phyloP scores from a whole-genome alignment of 2,329 filamentous ascomycete genomes.

The Phaeosphaeria sp. region DNA sequence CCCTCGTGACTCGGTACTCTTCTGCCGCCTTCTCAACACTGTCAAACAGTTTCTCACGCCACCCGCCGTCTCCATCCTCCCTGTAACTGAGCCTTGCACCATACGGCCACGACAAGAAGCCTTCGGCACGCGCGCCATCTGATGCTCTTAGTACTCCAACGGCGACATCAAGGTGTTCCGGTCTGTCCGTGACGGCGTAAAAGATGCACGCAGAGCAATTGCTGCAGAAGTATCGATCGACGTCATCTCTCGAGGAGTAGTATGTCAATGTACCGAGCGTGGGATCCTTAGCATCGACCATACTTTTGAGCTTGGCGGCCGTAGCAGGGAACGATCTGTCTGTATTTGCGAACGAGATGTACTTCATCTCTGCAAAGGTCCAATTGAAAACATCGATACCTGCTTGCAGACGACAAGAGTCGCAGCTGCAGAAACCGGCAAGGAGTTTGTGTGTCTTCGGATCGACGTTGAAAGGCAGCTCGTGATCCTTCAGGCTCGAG shows the following conservation, averaged over 20 bases:
- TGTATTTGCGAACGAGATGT: slow-evolving; percentile 45
- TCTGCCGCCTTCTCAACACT: slow-evolving; percentile 45
- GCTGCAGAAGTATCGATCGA: slow-evolving; percentile 59
- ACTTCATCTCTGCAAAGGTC: slow-evolving; percentile 52
- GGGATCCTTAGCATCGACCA: slow-evolving; percentile 46
- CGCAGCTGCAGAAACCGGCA: slow-evolving; percentile 54
- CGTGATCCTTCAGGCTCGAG: slow-evolving; percentile 23
- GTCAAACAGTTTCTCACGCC: slow-evolving; percentile 49
- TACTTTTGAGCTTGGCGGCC: slow-evolving; percentile 41
- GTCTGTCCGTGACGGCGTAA: slow-evolving; percentile 51
- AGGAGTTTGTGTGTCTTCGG: slow-evolving; percentile 52
- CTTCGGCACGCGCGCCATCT: slow-evolving; percentile 57
- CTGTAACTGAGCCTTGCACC: slow-evolving; percentile 31
- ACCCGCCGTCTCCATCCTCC: slow-evolving; percentile 50
- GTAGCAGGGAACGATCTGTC: slow-evolving; percentile 37
- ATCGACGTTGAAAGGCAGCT: slow-evolving; percentile 55
- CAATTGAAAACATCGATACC: slow-evolving; percentile 56
- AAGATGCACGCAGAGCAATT: slow-evolving; percentile 58
- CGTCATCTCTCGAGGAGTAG: slow-evolving; percentile 54
- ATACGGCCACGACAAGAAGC: slow-evolving; percentile 52
- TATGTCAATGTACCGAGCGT: slow-evolving; percentile 54
- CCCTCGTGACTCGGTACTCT: slow-evolving; percentile 43
- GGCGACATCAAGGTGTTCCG: slow-evolving; percentile 53
- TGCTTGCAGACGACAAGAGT: slow-evolving; percentile 55
- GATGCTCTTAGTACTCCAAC: slow-evolving; percentile 54